Evolutionary conservation across 2,329 filamentous ascomycete genomes (phyloP), one percentile per base, ranked within the genome.

Genomic region (Neonectria sp.): DNA sequence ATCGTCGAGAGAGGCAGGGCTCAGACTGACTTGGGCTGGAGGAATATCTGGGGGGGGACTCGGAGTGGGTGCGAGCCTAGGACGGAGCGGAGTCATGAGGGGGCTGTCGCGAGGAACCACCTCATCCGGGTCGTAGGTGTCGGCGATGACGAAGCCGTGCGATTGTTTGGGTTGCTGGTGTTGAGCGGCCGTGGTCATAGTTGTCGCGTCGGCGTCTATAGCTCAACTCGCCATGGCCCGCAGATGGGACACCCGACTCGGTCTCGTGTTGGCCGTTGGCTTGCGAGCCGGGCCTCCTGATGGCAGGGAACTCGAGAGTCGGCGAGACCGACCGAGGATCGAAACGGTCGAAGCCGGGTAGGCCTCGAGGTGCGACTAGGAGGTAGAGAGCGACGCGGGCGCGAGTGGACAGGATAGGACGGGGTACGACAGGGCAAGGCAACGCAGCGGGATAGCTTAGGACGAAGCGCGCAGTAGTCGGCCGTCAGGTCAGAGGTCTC

Each of bases 91-190:
- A 70, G 72, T 76, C 78, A 80, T 80, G 67, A 76, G 78, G 64
- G 84, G 84, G 69, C 83, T 85, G 71, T 80, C 79, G 71, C 73
- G 78, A 55, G 79, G 78, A 45, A 80, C 70, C 68, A 80, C 80
- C 69, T 84, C 84, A 81, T 86, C 83, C 70, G 82, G 78, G 70
- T 85, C 82, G 75, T 82, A 85, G 59, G 79, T 77, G 59, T 83
- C 81, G 77, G 68, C 74, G 67, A 69, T 65, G 66, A 67, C 55
- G 67, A 71, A 73, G 61, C 71, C 64, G 68, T 69, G 74, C 49
- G 72, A 48, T 68, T 78, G 78, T 72, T 78, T 75, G 67, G 75
- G 71, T 72, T 76, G 76, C 63, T 79, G 76, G 69, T 74, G 73
- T 52, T 73, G 75, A 67, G 80, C 77, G 72, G 79, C 78, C 75